Base-by-base conservation (phyloP, 345 rosid genomes). In the Aurinia saxatilis region DNA sequence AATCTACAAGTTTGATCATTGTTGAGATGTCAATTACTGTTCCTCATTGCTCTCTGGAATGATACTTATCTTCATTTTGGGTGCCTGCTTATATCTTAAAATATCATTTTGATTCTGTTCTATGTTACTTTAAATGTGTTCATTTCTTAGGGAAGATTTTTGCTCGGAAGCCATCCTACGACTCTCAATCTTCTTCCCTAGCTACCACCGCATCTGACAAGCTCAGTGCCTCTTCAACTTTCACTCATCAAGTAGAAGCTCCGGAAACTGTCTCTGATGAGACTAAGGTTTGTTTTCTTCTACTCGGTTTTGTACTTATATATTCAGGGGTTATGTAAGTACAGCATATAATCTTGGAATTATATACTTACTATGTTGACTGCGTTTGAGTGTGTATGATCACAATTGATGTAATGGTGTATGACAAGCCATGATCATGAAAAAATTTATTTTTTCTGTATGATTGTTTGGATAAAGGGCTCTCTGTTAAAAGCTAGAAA, bases 81-180 rank as follows among this genome's bases (percentile, higher is more conserved):
- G 7, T 50, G 50, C 33, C 19, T 65, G n/a, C 39, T 51, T 45
- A 36, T 48, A 3, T 49, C 9, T n/a, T 13, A 8, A 29, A 48
- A 27, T n/a, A n/a, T 52, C 16, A 57, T 81, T 69, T 59, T 57
- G 42, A 63, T 75, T 64, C 67, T 84, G 78, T 17, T 54, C 14
- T n/a, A n/a, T 52, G 0, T 21, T 11, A 11, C 12, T 19, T 44
- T 6, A 13, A 34, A n/a, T 46, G 15, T 67, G 58, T 5, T 41
- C 1, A 50, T 58, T 67, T 40, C 51, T 50, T 77, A 89, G 96
- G 89, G 77, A 89, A 82, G 81, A 70, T 82, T 42, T 73, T 77
- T 71, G 84, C 81, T 70, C 80, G 73, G 67, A 85, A 75, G 62
- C 79, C 82, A 57, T 73, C 91, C 2, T 55, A 61, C 70, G 91